Evolutionary conservation across 228 moss, liverwort and hornwort species (phyloP), one percentile per base, ranked within the genome.

Genomic region (Sphagnum magellanicum): DNA sequence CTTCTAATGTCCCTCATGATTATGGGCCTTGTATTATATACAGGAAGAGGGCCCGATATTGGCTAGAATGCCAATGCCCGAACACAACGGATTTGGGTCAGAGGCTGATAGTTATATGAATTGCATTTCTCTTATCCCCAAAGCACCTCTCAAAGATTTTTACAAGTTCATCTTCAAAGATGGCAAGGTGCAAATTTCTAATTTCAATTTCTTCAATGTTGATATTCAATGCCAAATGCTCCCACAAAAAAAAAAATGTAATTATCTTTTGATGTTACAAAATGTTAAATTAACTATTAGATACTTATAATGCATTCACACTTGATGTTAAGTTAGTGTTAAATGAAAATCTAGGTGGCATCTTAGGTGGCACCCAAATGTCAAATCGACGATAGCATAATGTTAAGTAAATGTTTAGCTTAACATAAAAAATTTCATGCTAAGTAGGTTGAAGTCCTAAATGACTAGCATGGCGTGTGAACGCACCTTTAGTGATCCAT

Each of bases 101-200:
- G 93, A 93, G 71, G 80, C 82, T 50, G 97, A 93, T 74, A 93
- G 93, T 73, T 87, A 91, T 71, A 91, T 90, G 93, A 93, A 97
- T 4, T 89, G 89, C 61, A 90, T 93, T 73, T 83, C 79, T 74
- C 73, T 97, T 6, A 88, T 91, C 52, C 93, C 97, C 0, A 77
- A 88, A 60, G 88, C 93, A n/a, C 87, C 93, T 12, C 90, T 78
- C 0, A 93, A 91, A 65, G 93, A 97, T 64, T 90, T 91, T 65
- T 91, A 80, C 67, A 97, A 97, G 66, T 93, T 91, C 79, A 91
- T 97, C 70, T 87, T 68, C 74, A 97, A 91, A 59, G 97, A 91
- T 57, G 97, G 97, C 69, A 90, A 93, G 87, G 89, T 90, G 7
- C 5, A 47, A n/a, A 52, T 5, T 1, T 32, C 16, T 63, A 13